Evolutionary conservation across 306 rosid species (phyloP), one percentile per base, ranked within the genome.

Genomic region (Psophocarpus tetragonolobus): DNA sequence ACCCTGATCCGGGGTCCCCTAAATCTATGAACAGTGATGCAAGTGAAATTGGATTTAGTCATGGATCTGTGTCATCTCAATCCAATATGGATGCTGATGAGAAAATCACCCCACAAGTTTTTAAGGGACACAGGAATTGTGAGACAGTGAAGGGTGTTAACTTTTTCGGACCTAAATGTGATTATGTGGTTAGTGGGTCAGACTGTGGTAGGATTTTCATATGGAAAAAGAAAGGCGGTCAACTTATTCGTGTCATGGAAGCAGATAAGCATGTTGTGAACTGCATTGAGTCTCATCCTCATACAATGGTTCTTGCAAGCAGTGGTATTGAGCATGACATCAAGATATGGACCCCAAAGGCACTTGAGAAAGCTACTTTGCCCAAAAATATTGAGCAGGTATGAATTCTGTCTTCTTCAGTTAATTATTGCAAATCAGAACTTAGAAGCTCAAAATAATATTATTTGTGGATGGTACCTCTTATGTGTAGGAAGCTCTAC

Each of bases 161-260:
- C 79, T 95, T 95, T 76, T 87, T 91, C 76, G 99, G 99, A 54
- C 97, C 99, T 27, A 88, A 86, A 8, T 88, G 92, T 51, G 99
- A 95, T 77, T 95, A 92, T 87, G 99, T 92, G 35, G 89, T 90
- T 58, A 95, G 99, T 50, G 99, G 99, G 17, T 95, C 99, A 71
- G 99, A 95, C 67, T 95, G 99, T 86, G 99, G 97, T 68, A 89
- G 97, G 45, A 95, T 95, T 79, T 95, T 95, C 86, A 85, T 90
- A 45, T 92, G 99, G 99, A 92, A 76, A 81, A 95, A 91, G 85
- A 92, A 89, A 78, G 91, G 87, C 4, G 97, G 97, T 68, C 83
- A 88, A 85, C 95, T 92, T 39, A 87, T 92, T 76, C 99, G 97
- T 74, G 97, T 95, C 68, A 95, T 95, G 97, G 86, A 92, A 86